Base-by-base conservation (phyloP, 257 asterid genomes). In the Rehmannia glutinosa region DNA sequence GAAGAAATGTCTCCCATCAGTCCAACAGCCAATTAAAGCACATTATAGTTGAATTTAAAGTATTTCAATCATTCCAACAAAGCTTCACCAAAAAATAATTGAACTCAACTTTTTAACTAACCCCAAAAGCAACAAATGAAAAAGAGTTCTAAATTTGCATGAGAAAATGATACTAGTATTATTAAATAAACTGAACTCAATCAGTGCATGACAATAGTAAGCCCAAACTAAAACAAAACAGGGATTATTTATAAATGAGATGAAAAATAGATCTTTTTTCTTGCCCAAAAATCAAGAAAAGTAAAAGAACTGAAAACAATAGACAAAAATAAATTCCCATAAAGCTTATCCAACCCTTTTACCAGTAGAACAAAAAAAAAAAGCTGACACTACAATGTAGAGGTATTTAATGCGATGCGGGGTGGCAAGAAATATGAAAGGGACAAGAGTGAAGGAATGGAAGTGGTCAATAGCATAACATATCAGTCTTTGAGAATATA, bases 361-460 rank as follows among this genome's bases (percentile, higher is more conserved):
- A 24, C 17, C 50, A 21, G 33, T 24, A 64, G 58, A 72, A n/a
- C n/a, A n/a, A n/a, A n/a, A n/a, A n/a, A n/a, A n/a, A n/a, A 73
- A 62, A 27, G 64, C 50, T 55, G 72, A 61, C 58, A 47, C 64
- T 19, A 50, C 76, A 70, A 45, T 63, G 73, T 42, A 70, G 56
- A 45, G 81, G 78, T 17, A 74, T 70, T 75, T 27, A 82, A 76
- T 78, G 79, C 7, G 56, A 36, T 11, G 33, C 8, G 35, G 59
- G 30, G 50, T 6, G 49, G 74, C 56, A 62, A 65, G 69, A 63
- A 55, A 73, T 55, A 24, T 63, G 87, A 82, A 71, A 76, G 75
- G 35, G 80, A 82, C 87, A 30, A 47, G 78, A 71, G 78, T 27
- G 47, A 51, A 54, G 71, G 20, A 19, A 62, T 71, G 78, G 64